A percentile compares a stretch with the other conserved stretches of the same genome.
These are phyloP conservation scores for Ogataea degrootiae DNA, from an alignment of 805 yeast species.

Conservation along the genomic window DNA sequence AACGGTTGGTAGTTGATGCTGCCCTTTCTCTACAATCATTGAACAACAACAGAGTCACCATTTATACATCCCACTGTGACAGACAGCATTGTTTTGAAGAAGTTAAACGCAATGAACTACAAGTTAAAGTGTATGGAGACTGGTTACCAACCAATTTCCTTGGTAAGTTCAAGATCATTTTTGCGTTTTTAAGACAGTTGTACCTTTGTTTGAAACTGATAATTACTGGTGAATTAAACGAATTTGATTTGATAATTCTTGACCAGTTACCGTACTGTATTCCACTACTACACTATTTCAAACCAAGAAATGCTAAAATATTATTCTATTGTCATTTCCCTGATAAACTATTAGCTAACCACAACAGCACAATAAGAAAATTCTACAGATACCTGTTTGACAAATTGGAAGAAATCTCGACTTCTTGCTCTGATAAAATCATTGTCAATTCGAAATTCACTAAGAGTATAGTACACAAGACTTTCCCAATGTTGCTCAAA, in stretches of 20 bases:
- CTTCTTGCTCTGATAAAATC: constrained; percentile 67
- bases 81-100: constrained; percentile 87
- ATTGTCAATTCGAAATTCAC: constrained; percentile 91
- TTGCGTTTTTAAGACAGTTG: constrained; percentile 80
- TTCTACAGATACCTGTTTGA: constrained; percentile 83
- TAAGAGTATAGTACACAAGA: constrained; percentile 54
- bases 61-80: constrained; percentile 92
- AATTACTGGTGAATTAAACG: constrained; percentile 39
- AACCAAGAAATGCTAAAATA: constrained; percentile 40
- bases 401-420: constrained; percentile 73
- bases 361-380: constrained; percentile 48
- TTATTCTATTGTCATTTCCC: constrained; percentile 97
- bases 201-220: constrained; percentile 50
- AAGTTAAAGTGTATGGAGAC: constrained; percentile 78
- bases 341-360: constrained; percentile 70
- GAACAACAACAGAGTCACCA: constrained; percentile 44
- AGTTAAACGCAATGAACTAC: constrained; percentile 51
- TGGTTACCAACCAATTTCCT: constrained; percentile 65
- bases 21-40: constrained; percentile 77
- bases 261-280: constrained; percentile 86
- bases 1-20: constrained; percentile 92
- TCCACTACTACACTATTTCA: constrained; percentile 58
- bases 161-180: constrained; percentile 71
- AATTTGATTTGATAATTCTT: constrained; percentile 70
- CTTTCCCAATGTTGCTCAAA: constrained; percentile 45